Conservation (phyloP, 371 early-diverging fungal species). For the Synchytrium microbalum region DNA sequence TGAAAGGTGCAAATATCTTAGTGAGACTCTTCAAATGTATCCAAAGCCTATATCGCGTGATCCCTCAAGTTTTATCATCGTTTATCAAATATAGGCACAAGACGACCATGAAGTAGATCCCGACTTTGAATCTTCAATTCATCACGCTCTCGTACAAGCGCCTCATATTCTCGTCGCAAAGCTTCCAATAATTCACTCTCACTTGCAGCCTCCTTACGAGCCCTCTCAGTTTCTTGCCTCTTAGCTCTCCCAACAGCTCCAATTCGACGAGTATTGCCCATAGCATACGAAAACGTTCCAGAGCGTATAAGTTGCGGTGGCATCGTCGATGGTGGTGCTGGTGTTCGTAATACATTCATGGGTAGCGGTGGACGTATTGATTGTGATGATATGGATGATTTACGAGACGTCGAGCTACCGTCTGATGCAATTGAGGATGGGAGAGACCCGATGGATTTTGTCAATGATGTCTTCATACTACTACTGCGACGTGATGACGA, state of each 20-base stretch:
- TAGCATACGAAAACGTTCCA: neutral
- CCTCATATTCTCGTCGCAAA: neutral
- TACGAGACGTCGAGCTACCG: too few relatives aligned
- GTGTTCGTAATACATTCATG: neutral
- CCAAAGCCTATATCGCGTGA: too few relatives aligned
- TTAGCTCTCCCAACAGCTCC: neutral
- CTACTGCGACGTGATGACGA: too few relatives aligned
- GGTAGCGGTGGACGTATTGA: neutral
- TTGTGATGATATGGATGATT: too few relatives aligned
- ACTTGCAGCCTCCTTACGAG: neutral
- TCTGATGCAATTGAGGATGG: too few relatives aligned
- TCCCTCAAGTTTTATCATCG: neutral
- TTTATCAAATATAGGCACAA: neutral
- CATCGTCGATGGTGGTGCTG: neutral
- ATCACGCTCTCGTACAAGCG: neutral
- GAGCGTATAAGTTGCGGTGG: neutral
- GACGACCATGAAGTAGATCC: neutral
- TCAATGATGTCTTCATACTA: too few relatives aligned
- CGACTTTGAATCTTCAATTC: neutral
- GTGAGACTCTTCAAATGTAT: neutral
- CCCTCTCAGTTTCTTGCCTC: neutral
- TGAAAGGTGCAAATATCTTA: too few relatives aligned
- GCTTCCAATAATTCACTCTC: neutral
- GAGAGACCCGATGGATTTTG: too few relatives aligned
- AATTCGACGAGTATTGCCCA: neutral